phyloP scores from a whole-genome alignment of 2,329 filamentous ascomycete species.

The Ophiostoma himal-ulmi region DNA sequence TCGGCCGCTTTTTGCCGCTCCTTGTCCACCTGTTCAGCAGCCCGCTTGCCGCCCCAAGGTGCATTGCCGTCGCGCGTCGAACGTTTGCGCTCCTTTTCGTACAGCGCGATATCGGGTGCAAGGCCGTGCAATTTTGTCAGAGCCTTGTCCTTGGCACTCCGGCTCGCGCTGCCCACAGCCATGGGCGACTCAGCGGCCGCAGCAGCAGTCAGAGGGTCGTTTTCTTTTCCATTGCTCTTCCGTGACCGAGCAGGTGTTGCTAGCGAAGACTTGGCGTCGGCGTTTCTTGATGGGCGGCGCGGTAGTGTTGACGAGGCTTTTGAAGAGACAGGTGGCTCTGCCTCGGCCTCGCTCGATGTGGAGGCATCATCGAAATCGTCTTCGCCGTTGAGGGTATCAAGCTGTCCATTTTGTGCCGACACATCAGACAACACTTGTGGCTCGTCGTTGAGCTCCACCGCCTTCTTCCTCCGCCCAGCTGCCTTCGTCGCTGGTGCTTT shows the following conservation, averaged over 20 bases:
- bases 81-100: constrained; percentile 89
- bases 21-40: constrained; percentile 53
- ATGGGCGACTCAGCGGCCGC: constrained; percentile 57
- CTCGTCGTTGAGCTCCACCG: constrained; percentile 6
- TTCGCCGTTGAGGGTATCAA: background rate
- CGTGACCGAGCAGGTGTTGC: constrained; percentile 35
- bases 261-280: constrained; percentile 31
- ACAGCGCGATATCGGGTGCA: constrained; percentile 79
- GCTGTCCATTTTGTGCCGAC: constrained; percentile 14
- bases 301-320: constrained; percentile 16
- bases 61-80: constrained; percentile 42
- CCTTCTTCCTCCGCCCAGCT: constrained; percentile 24
- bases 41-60: constrained; percentile 58
- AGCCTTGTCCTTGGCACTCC: constrained; percentile 84
- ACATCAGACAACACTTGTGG: constrained; percentile 19
- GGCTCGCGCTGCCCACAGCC: constrained; percentile 59
- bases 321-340: background rate
- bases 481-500: constrained; percentile 32
- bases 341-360: constrained; percentile 22
- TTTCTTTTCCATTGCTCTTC: constrained; percentile 63
- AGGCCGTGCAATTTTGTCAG: constrained; percentile 68
- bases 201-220: constrained; percentile 34
- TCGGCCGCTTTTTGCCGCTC: constrained; percentile 44
- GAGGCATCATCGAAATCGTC: constrained; percentile 23
- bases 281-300: constrained; percentile 13